Conservation (phyloP, 2,329 filamentous ascomycete genomes). For the Blumeriella jaapii region DNA sequence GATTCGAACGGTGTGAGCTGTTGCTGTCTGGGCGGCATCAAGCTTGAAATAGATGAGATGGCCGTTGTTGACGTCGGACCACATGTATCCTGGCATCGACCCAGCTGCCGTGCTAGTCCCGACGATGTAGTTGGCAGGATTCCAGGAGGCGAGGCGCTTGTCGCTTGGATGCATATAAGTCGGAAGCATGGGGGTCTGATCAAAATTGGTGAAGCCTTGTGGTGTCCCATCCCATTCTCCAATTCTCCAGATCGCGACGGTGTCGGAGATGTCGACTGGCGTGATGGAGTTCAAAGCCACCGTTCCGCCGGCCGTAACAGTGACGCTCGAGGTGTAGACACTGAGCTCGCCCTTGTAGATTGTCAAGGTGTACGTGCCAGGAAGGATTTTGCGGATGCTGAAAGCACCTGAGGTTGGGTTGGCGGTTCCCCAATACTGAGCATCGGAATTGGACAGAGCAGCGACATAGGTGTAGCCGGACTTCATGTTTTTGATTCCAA, state of each 20-base stretch:
- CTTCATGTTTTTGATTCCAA: conserved; percentile 10
- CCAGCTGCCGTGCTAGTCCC: conserved; percentile 26
- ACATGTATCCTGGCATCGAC: conserved; percentile 32
- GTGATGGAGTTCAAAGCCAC: conserved; percentile 9
- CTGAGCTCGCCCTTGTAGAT: conserved; percentile 49
- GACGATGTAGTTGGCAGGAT: conserved; percentile 21
- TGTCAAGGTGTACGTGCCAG: conserved; percentile 57
- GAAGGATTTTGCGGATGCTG: conserved; percentile 54
- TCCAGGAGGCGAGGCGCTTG: conserved; percentile 7
- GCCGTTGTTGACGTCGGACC: conserved; percentile 32
- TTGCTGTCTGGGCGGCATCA: conserved; percentile 36
- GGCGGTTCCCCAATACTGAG: conserved; percentile 55
- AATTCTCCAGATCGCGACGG: conserved; percentile 28
- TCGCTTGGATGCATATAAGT: conserved; percentile 27
- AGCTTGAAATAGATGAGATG: conserved; percentile 31
- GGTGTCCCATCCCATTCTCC: conserved; percentile 30
- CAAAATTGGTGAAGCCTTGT: conserved; percentile 21
- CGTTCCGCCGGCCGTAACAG: conserved; percentile 38
- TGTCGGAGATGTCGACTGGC: conserved; percentile 26
- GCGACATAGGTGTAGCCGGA: conserved; percentile 9
- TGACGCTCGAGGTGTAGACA: conserved; percentile 38
- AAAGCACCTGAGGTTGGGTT: conserved; percentile 40
- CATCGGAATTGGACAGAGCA: conserved; percentile 38
- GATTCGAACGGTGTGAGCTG: conserved; percentile 41
- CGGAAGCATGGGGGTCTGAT: conserved; percentile 15